phyloP scores from a whole-genome alignment of 805 yeast species.

The Kregervanrija delftensis region DNA sequence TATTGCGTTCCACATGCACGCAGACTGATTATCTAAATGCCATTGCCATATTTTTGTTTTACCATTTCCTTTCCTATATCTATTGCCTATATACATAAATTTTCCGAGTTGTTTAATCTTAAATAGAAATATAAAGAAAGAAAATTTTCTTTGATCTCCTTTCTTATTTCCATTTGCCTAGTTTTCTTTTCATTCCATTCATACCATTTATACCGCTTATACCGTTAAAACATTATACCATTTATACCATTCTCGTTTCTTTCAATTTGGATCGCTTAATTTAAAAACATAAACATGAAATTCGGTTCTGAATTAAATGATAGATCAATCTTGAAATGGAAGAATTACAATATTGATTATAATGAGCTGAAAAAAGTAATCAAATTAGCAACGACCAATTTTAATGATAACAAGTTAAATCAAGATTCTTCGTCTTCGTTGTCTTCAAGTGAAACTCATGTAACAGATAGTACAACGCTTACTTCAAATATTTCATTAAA shows the following conservation, averaged over 20 bases:
- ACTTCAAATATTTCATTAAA: constrained; percentile 1
- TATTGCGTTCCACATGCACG: too few relatives aligned
- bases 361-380: constrained; percentile 67
- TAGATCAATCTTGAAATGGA: constrained; percentile 86
- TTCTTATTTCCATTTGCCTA: too few relatives aligned
- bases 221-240: neutral
- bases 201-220: neutral
- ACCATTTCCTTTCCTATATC: too few relatives aligned
- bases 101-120: too few relatives aligned
- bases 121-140: too few relatives aligned
- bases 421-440: constrained; percentile 10
- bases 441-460: constrained; percentile 11
- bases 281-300: constrained; percentile 48
- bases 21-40: too few relatives aligned
- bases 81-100: too few relatives aligned
- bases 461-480: neutral
- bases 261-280: neutral
- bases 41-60: too few relatives aligned
- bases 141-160: too few relatives aligned
- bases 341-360: constrained; percentile 74
- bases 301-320: constrained; percentile 72
- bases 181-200: neutral
- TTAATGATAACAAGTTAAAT: constrained; percentile 4
- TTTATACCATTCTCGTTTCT: neutral
- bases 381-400: constrained; percentile 42